Evolutionary conservation across 495 filamentous ascomycete genomes (phyloP), one percentile per base, ranked within the genome.

Genomic region (Copromyces sp.): DNA sequence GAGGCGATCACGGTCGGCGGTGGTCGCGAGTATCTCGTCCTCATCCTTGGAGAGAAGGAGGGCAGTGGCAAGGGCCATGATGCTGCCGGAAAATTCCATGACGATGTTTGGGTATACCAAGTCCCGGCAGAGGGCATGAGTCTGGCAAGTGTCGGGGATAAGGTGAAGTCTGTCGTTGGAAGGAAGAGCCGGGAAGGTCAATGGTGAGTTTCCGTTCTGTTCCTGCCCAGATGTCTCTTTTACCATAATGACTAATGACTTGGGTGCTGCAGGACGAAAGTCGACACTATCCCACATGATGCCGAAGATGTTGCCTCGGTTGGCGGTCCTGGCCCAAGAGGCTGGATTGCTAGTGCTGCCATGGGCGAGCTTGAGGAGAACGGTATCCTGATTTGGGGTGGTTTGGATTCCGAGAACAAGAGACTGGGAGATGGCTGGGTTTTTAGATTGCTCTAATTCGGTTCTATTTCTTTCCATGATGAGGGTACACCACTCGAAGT

Each of bases 81-180:
- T n/a, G 88, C 85, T 4, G 89, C 90, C 0, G 92, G 91, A 1
- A 89, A 85, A 75, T 92, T 93, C 84, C 83, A 88, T 75, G 80
- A 82, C 20, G 92, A 94, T 80, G 86, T 93, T 2, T 95, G 93
- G 93, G 85, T 84, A 0, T 95, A 91, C 78, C 87, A 92, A 75
- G 82, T 93, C 41, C 82, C 83, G 16, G 80, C 81, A 8, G 81
- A 87, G 47, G 83, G 84, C 45, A 82, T 83, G 80, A 85, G 83
- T 9, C 80, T 84, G 11, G 87, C 88, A 8, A 83, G 81, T 61
- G 73, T 89, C 35, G 84, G 86, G 35, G 87, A 90, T 72, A 82
- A 83, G 74, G 83, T 82, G 68, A 88, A 89, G 83, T 80, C 79
- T 14, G 80, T 87, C 20, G 80, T 91, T 17, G 83, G 84, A 4